Evolutionary conservation across 345 rosid species (phyloP).

Genomic region (Rhizophora apiculata): DNA sequence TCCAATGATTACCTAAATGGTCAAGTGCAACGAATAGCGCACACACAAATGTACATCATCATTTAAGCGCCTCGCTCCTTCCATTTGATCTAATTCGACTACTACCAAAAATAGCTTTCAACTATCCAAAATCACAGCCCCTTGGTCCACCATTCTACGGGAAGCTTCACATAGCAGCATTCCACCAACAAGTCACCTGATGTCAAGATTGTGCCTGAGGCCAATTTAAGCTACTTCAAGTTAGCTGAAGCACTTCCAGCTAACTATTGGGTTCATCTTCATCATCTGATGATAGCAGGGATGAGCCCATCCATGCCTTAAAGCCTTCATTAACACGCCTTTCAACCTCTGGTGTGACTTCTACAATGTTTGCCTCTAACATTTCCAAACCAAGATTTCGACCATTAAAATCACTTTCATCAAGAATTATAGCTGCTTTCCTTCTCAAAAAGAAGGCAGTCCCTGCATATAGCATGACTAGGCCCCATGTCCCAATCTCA

Average conservation of each 20-base stretch:
- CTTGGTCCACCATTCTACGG: not conserved
- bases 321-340: slow-evolving; percentile 81
- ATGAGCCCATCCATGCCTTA: slow-evolving; percentile 89
- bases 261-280: slow-evolving; percentile 72
- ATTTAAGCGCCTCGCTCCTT: not conserved
- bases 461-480: slow-evolving; percentile 66
- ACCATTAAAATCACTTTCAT: slow-evolving; percentile 58
- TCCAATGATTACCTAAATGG: slow-evolving; percentile 4
- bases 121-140: slow-evolving; percentile 15
- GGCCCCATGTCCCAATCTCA: slow-evolving; percentile 81
- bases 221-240: slow-evolving; percentile 36
- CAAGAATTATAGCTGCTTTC: slow-evolving; percentile 64
- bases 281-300: slow-evolving; percentile 81
- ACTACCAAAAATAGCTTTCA: slow-evolving; percentile 3
- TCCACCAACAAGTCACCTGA: slow-evolving; percentile 2
- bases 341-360: slow-evolving; percentile 74
- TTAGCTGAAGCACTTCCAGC: slow-evolving; percentile 40
- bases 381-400: slow-evolving; percentile 77
- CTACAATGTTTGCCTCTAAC: slow-evolving; percentile 71
- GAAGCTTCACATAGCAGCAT: slow-evolving; percentile 1
- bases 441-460: slow-evolving; percentile 72
- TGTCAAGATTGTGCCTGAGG: slow-evolving; percentile 35
- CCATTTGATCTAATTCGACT: not conserved
- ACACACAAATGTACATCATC: not conserved
- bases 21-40: not conserved